phyloP scores from a whole-genome alignment of 768 basidiomycete species.

The Pleurotus cornucopiae region DNA sequence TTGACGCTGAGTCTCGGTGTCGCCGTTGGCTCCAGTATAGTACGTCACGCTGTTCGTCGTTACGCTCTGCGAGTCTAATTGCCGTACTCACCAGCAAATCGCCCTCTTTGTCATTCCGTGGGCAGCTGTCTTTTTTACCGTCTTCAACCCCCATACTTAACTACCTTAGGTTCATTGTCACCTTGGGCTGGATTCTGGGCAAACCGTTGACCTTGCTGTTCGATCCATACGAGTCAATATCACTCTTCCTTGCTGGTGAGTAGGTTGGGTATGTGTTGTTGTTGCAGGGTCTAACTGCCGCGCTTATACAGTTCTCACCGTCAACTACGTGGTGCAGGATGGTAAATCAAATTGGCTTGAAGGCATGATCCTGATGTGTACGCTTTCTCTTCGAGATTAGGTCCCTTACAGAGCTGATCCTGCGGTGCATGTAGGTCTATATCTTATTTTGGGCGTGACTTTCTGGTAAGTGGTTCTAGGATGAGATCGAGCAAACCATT shows the following conservation, averaged over 20 bases:
- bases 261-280: neutral
- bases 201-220: conserved; percentile 81
- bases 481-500: neutral
- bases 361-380: conserved; percentile 62
- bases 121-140: conserved; percentile 9
- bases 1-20: conserved; percentile 84
- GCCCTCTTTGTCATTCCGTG: conserved; percentile 46
- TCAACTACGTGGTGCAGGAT: conserved; percentile 82
- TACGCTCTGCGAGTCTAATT: conserved; percentile 1
- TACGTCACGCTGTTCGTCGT: conserved; percentile 29
- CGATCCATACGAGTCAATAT: conserved; percentile 83
- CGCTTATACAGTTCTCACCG: conserved; percentile 55
- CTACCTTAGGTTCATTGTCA: conserved; percentile 57
- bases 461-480: conserved; percentile 18
- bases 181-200: conserved; percentile 74
- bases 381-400: no score
- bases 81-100: conserved; percentile 49
- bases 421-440: conserved; percentile 32
- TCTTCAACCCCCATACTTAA: neutral
- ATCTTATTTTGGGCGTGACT: conserved; percentile 42
- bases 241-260: conserved; percentile 41
- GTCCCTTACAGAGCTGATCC: no score
- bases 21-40: conserved; percentile 83
- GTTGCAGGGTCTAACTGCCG: neutral
- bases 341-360: conserved; percentile 93